Base-by-base conservation (phyloP, 73 alveolate species). In the Halteria grandinella region DNA sequence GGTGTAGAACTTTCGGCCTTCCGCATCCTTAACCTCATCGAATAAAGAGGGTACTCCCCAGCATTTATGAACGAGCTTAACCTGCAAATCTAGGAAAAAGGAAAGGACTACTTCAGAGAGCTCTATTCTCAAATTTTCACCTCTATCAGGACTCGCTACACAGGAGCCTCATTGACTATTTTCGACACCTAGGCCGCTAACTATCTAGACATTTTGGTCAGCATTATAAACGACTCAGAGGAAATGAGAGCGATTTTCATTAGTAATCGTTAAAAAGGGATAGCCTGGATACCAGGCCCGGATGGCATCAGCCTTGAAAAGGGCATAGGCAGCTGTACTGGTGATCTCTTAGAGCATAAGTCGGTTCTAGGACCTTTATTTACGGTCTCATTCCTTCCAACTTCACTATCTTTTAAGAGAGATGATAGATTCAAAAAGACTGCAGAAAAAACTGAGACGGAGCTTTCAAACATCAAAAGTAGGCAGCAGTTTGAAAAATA, bases 281-380 rank as follows among this genome's bases (percentile, higher is more conserved):
- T 15, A 7, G 87, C 75, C 12, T 83, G 87, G 92, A 72, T 83
- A 12, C 92, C 92, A 29, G 87, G 87, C 0, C 91, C 91, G 6
- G 76, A 71, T 24, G 91, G 91, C 14, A 73, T 73, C 6, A 83
- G 74, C 36, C 36, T 73, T 10, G 74, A 69, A 20, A 71, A 71
- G 14, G 87, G 87, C 6, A 33, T 83, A 17, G 88, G 88, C 1
- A 73, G 88, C 6, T 73, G 88, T 31, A 74, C 92, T 29, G 92
- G 92, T 7, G 92, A 83, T 63, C 10, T 29, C 21, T 40, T 83
- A 1, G 92, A 83, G 45, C 32, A 25, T 25, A 25, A 32, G 36
- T 83, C 92, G 11, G 83, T 69, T 17, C 29, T 83, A 17, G 92
- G 92, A 0, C 76, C 79, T 31, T 53, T 83, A 28, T 83, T 73